Conservation (phyloP, 768 basidiomycete genomes). For the Sporobolomyces roseus region DNA sequence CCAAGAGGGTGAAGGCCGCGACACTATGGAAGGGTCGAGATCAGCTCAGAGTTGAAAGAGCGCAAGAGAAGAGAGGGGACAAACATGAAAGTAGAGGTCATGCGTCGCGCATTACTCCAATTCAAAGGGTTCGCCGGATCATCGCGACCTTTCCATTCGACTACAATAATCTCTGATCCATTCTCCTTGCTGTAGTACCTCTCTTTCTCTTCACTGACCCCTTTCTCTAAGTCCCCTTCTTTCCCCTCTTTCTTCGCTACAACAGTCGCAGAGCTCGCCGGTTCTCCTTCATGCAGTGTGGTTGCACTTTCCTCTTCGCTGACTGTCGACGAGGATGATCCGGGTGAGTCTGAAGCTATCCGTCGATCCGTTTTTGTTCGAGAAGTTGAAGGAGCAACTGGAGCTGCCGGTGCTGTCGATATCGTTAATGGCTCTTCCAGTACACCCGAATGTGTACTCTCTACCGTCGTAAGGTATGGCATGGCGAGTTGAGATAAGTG, state of each 20-base stretch:
- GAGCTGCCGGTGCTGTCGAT: too few species aligned
- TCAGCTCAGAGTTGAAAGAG: background rate
- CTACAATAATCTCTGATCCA: constrained; percentile 8
- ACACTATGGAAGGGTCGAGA: background rate
- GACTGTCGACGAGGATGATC: too few species aligned
- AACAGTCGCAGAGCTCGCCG: background rate
- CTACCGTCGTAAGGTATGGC: too few species aligned
- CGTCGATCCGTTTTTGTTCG: too few species aligned
- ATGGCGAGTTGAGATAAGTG: too few species aligned
- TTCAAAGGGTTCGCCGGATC: constrained; percentile 35
- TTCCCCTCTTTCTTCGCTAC: too few species aligned
- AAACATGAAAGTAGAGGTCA: constrained; percentile 13
- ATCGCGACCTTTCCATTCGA: constrained; percentile 35
- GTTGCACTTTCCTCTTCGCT: constrained; percentile 9
- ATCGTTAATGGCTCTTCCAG: too few species aligned
- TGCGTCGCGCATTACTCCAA: constrained; percentile 22
- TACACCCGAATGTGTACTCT: too few species aligned
- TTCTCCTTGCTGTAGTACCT: background rate
- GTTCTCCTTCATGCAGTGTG: constrained; percentile 10
- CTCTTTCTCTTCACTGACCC: background rate
- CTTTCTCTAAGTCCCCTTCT: constrained; percentile 12
- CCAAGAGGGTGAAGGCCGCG: constrained; percentile 29
- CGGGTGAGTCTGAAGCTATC: too few species aligned
- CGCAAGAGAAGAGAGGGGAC: background rate
- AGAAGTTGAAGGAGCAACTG: too few species aligned